phyloP scores from a whole-genome alignment of 352 stramenopile genomes.

The Phytophthora podocarpi region DNA sequence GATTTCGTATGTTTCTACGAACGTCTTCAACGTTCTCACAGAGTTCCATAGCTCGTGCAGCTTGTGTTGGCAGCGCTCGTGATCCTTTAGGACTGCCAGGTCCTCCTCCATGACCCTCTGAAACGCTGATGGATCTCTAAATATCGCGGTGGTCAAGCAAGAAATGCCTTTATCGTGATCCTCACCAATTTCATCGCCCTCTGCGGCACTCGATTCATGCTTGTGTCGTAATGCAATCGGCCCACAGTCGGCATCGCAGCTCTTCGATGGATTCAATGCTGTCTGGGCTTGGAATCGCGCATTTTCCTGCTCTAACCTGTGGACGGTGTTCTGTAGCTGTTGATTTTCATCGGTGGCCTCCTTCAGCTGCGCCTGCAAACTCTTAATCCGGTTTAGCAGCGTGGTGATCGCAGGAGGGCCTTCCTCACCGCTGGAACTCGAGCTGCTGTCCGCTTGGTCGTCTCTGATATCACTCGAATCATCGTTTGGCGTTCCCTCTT shows the following conservation, averaged over 20 bases:
- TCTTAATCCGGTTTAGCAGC: conserved; percentile 23
- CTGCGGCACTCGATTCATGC: conserved; percentile 6
- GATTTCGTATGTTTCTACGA: conserved; percentile 63
- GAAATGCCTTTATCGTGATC: conserved; percentile 15
- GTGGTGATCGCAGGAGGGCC: neutral
- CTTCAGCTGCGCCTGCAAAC: conserved; percentile 25
- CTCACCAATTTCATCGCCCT: neutral
- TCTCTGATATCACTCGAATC: conserved; percentile 9
- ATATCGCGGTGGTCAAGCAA: conserved; percentile 18
- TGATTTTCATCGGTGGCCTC: conserved; percentile 26
- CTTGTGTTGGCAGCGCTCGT: conserved; percentile 66
- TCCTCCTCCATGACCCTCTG: conserved; percentile 35
- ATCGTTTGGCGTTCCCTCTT: conserved; percentile 2
- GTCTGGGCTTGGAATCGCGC: conserved; percentile 9
- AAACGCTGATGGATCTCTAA: conserved; percentile 31
- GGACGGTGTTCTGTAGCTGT: conserved; percentile 25
- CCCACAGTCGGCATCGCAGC: neutral
- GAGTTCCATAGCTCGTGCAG: conserved; percentile 75
- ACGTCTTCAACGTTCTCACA: conserved; percentile 61
- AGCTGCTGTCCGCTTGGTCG: neutral
- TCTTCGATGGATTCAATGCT: neutral
- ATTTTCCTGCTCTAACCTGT: conserved; percentile 27
- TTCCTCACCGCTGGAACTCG: neutral
- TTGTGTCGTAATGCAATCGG: neutral
- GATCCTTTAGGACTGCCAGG: conserved; percentile 32